Base-by-base conservation (phyloP, 148 eudicot genomes). In the Rhododendron simsii region DNA sequence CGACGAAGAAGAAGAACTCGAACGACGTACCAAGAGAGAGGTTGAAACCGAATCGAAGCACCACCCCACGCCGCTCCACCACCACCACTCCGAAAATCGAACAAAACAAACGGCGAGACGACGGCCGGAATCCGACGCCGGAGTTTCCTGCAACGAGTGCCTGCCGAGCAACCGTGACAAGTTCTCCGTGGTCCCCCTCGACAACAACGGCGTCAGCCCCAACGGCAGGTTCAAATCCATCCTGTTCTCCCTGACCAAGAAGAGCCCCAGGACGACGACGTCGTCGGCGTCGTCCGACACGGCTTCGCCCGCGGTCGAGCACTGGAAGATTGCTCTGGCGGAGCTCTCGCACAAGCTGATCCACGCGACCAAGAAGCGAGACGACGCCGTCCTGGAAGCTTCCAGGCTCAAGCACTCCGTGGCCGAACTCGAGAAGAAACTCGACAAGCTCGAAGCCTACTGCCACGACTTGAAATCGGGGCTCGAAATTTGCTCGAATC, bases 381-480 rank as follows among this genome's bases (percentile, higher is more conserved):
- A 97, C 55, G 99, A 97, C 77, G 98, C 98, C 39, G 71, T 94
- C 74, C 86, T 89, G 0, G 99, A 97, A 86, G 93, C 95, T 39
- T 93, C 95, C 3, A 93, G 92, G 47, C 86, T 97, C 20, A 97
- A 93, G 41, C 87, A 90, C 87, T 90, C 98, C 85, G 92, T 97
- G 90, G 81, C 91, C 16, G 98, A 97, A 73, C 93, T 97, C 7
- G 98, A 97, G 89, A 93, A 91, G 69, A 95, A 97, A 84, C 94
- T 97, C 2, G 91, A 93, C 80, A 93, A 93, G 51, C 90, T 97
- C 6, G 98, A 97, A 80, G 41, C 91, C 13, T 93, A 97, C 65
- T 95, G 98, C 80, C 95, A 91, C 7, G 90, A 80, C 2, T 85
- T 97, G 82, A 94, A 95, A 85, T 93, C 96, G 0, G 94, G 93